Evolutionary conservation across 2,329 filamentous ascomycete genomes (phyloP), one percentile per base, ranked within the genome.

Genomic region (Sphaceloma murrayae): DNA sequence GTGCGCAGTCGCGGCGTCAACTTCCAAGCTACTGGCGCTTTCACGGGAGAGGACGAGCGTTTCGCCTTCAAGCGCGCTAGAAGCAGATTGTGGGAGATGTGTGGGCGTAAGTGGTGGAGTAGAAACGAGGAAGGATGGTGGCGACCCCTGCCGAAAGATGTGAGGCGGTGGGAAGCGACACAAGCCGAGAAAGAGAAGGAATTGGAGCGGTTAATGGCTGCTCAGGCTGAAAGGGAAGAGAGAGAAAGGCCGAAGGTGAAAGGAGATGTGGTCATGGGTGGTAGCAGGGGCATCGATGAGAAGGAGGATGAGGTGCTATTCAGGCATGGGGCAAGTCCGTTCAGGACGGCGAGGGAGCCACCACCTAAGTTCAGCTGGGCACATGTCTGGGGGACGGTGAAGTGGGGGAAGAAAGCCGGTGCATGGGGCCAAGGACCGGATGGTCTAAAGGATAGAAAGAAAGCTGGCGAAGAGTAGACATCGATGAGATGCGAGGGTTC

Each of bases 41-140:
- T 89, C 54, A 88, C 81, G 0, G 85, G 85, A 9, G 82, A 88
- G 58, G 85, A 89, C 58, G 84, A 89, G 60, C 70, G 77, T 9
- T 91, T 91, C 58, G 84, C 84, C 0, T 88, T 86, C 53, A 85
- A 85, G 61, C 71, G 85, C 17, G 85, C 84, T 2, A 70, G 77
- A 32, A 85, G 80, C 51, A 68, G 85, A n/a, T 65, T 91, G 2
- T 91, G 83, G 84, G 83, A 91, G 63, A 77, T 91, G 58, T 89
- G 83, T 59, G 77, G 82, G 13, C 69, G 67, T 27, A 67, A 73
- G 49, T 89, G 84, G 84, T 85, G 85, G 65, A 70, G 70, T 2
- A 65, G 82, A 34, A 66, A 63, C 3, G 74, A 72, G 3, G 63
- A 68, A 5, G 69, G 62, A 5, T 88, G 83, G 82, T 82, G 80